Base-by-base conservation (phyloP, 495 filamentous ascomycete species). In the Hyaloscypha hepaticicola region DNA sequence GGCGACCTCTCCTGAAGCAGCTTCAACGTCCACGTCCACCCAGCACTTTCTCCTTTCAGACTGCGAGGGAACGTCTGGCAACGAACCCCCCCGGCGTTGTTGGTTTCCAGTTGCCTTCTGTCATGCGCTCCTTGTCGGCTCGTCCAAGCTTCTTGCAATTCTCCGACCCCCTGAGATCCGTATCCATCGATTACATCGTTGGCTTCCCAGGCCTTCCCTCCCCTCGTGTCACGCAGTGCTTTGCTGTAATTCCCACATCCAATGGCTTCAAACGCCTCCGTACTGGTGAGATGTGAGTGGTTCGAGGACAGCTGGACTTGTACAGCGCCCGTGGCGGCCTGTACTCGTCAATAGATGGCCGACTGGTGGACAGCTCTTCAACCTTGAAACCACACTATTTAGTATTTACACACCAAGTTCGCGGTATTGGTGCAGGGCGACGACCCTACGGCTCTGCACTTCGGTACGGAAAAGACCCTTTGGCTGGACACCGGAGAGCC, bases 211-310 rank as follows among this genome's bases (percentile, higher is more conserved):
- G 21, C 14, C 38, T 61, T 26, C 16, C 26, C 21, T 29, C 4
- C 14, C 33, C 19, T 57, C 53, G 53, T 57, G 52, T 19, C 52
- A 55, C 52, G 56, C 56, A 31, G 9, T 53, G 49, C 51, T 55
- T 63, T 63, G 60, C 31, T 63, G 60, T 63, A 24, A 26, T 55
- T 5, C 61, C 53, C 61, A 50, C 38, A 48, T 3, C 61, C 61
- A 64, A 57, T 64, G 8, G 25, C 24, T 27, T 56, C 9, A 26
- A 50, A 45, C 56, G 33, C 50, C 33, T 50, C 52, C 6, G n/a
- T 14, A 22, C 28, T 28, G 60, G 27, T 60, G 58, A 60, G 26
- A 51, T 60, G 24, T 25, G 22, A 49, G 8, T 50, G 22, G n/a
- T n/a, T 45, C 38, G 38, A 45, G 38, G 38, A 45, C 38, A 16